phyloP scores from a whole-genome alignment of 495 filamentous ascomycete genomes.

The Lepidopterella palustris region DNA sequence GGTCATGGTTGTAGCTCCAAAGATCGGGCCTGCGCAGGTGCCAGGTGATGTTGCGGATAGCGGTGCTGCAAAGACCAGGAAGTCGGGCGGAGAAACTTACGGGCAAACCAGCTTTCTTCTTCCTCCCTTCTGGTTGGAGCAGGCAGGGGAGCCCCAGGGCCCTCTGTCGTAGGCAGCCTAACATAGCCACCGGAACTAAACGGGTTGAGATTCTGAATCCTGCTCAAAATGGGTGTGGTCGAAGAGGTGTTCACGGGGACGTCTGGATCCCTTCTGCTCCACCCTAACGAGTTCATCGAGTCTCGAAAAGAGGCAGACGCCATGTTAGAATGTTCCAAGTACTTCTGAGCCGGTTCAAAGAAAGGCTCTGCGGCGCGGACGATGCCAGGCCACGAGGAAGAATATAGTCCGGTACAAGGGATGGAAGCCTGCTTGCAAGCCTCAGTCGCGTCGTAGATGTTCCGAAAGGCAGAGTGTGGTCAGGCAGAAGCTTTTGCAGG shows the following conservation, averaged over 20 bases:
- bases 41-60: slow-evolving; percentile 14
- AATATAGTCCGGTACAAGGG: neutral
- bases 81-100: slow-evolving; percentile 56
- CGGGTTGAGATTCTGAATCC: slow-evolving; percentile 79
- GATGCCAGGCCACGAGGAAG: slow-evolving; percentile 13
- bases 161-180: slow-evolving; percentile 79
- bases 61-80: neutral
- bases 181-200: slow-evolving; percentile 87
- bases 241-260: slow-evolving; percentile 69
- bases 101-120: slow-evolving; percentile 89
- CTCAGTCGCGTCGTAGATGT: slow-evolving; percentile 1
- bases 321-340: slow-evolving; percentile 49
- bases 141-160: slow-evolving; percentile 77
- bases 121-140: slow-evolving; percentile 82
- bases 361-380: neutral
- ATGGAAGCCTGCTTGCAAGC: slow-evolving; percentile 12
- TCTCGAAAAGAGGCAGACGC: slow-evolving; percentile 85
- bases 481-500: slow-evolving; percentile 21
- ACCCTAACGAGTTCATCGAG: slow-evolving; percentile 90
- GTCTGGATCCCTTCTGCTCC: slow-evolving; percentile 81
- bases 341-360: neutral
- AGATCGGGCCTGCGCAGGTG: slow-evolving; percentile 14
- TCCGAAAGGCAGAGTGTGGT: neutral
- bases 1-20: slow-evolving; percentile 23
- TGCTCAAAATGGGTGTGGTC: slow-evolving; percentile 67